Evolutionary conservation across 257 asterid genomes (phyloP), one percentile per base, ranked within the genome.

Genomic region (Leonotis leonurus): DNA sequence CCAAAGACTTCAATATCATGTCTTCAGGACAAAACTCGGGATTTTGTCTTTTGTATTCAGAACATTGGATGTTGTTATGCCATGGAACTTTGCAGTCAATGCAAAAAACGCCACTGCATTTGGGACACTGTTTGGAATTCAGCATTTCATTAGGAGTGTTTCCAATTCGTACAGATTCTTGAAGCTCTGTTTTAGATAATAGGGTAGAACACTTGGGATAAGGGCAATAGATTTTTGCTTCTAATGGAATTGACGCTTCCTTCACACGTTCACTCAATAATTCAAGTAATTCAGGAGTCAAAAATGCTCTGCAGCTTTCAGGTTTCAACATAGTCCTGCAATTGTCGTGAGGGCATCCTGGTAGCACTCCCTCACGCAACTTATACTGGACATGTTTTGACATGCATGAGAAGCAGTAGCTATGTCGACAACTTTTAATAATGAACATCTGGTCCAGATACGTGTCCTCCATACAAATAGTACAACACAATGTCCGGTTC

Each of bases 31-130:
- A n/a, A 16, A 71, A 67, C 54, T 50, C 3, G 1, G 89, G 87
- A 58, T 76, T 74, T 48, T 14, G 65, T 27, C 22, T 36, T 55
- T 55, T 66, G 66, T 60, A 79, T 8, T 36, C 63, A 27, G 3
- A 1, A 64, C 95, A 86, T 12, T 16, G 21, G 76, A 83, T 79
- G 49, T 39, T 36, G 17, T 4, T 9, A 54, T 86, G 89, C 95
- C 95, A 86, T 18, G 83, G 79, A 37, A 78, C 91, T 74, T 75
- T 73, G 69, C 91, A 86, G 41, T 72, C 26, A 40, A 74, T 54
- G 63, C 92, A 84, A 40, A 84, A 84, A 21, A n/a, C 9, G 32
- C 78, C 74, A 68, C 48, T 52, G 71, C 92, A 84, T 69, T 67
- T 72, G 8, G 78, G 73, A 70, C 94, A 85, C 51, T 67, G 74